Base-by-base conservation (phyloP, 2,329 filamentous ascomycete species). In the Aureobasidium sp. region DNA sequence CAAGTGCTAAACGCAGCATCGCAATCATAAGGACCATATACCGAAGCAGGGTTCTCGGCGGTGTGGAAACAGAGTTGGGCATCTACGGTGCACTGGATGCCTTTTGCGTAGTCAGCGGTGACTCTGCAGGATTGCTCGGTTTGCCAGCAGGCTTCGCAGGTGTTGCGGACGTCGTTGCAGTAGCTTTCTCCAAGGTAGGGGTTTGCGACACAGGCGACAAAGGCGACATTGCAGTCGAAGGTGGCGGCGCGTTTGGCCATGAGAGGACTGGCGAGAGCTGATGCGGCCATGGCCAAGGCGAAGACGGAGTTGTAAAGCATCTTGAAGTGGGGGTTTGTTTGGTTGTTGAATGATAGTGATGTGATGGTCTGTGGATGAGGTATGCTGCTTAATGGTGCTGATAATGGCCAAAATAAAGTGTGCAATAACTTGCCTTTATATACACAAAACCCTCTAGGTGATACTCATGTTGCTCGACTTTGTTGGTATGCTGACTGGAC, bases 221-320 rank as follows among this genome's bases (percentile, higher is more conserved):
- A 55, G 15, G 51, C 51, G n/a, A 55, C 37, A 8, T 55, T 55
- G 51, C 51, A 55, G 25, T 55, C 51, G 51, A 55, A 55, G 37
- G 29, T 0, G 17, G 37, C 2, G 17, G 37, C 37, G 25, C 51
- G 36, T 42, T 55, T 41, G 37, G n/a, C 15, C 22, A 53, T 41
- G 14, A 41, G 6, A 7, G 51, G 51, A 9, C 25, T 42, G 11
- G 51, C 37, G 17, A 55, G 5, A 25, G 37, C 51, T 17, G 37
- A 55, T 42, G 37, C 51, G 15, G 51, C 37, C 51, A 55, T 55
- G 25, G 25, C 4, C 31, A 55, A 36, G 22, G 37, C 37, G 15
- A 55, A 29, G 25, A 55, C 22, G 22, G 25, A 41, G 9, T 31
- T 31, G 25, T 27, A 55, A 25, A 55, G n/a, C 51, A 55, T 55